phyloP scores from a whole-genome alignment of 176 grass and related monocot genomes.

The Triticum aestivum region IWGSC_CS_RefSeq_v2.1 NC_057797.1:586500246-586500745 shows the following conservation, averaged over 20 bases:
- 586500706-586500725: slow-evolving; percentile 91
- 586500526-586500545: not conserved
- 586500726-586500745: slow-evolving; percentile 93
- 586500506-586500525: slow-evolving; percentile 9
- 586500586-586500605: not conserved
- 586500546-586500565: slow-evolving; percentile 18
- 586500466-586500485: not conserved
- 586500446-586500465: not conserved
- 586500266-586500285: no score
- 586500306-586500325: no score
- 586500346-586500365: not conserved
- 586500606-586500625: not conserved
- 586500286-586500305: no score
- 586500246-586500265: no score
- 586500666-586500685: slow-evolving; percentile 71
- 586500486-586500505: not conserved
- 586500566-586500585: not conserved
- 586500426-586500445: not conserved
- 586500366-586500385: not conserved
- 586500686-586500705: slow-evolving; percentile 71
- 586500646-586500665: slow-evolving; percentile 53
- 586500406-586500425: not conserved
- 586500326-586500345: no score
- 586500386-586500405: not conserved
- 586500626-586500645: not conserved